phyloP scores from a whole-genome alignment of 148 eudicot genomes.

The Heliamphora exappendiculata region DNA sequence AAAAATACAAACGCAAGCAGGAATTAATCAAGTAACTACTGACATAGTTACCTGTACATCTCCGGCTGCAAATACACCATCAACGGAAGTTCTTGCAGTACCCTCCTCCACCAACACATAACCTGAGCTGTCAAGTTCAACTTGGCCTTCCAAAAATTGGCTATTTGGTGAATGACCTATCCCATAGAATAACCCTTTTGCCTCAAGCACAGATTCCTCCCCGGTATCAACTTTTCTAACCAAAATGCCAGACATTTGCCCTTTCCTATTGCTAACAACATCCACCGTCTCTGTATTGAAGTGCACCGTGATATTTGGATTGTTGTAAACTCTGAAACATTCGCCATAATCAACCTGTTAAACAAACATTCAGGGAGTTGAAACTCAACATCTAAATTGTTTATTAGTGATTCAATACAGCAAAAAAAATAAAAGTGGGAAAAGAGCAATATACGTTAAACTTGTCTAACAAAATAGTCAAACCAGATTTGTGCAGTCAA shows the following conservation, averaged over 20 bases:
- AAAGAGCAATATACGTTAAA: not conserved
- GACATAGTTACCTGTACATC: conserved; percentile 75
- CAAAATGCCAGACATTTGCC: conserved; percentile 90
- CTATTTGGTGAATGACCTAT: conserved; percentile 98
- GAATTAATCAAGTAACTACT: not conserved
- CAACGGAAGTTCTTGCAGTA: conserved; percentile 67
- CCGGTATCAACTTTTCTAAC: conserved; percentile 60
- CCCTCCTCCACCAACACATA: conserved; percentile 81
- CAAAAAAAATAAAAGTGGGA: not conserved
- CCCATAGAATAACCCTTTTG: conserved; percentile 86
- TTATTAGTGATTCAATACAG: conserved; percentile 28
- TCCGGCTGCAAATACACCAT: conserved; percentile 95
- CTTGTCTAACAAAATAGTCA: not conserved
- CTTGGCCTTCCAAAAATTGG: conserved; percentile 78
- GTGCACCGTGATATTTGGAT: conserved; percentile 96
- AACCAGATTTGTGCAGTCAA: not conserved
- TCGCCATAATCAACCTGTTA: conserved; percentile 99
- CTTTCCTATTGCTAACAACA: conserved; percentile 79
- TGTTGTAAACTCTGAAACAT: conserved; percentile 99
- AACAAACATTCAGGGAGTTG: conserved; percentile 95
- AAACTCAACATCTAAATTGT: conserved; percentile 47
- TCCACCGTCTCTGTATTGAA: conserved; percentile 94
- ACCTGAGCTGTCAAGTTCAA: conserved; percentile 72
- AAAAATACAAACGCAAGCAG: not conserved
- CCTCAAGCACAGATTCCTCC: conserved; percentile 81